Evolutionary conservation across 257 asterid species (phyloP).

Genomic region (Ehretia macrophylla): DNA sequence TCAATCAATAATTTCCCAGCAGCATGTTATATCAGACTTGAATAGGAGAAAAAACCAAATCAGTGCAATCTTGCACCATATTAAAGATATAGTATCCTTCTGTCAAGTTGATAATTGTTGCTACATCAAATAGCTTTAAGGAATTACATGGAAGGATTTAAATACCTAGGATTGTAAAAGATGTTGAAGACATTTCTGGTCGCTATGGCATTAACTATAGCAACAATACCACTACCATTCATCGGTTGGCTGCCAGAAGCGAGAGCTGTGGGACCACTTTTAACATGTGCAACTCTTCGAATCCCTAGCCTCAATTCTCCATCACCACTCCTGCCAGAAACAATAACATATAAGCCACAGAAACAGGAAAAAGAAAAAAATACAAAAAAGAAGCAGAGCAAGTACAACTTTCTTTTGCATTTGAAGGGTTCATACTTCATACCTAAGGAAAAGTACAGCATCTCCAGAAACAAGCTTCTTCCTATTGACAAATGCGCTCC

Average conservation of each 20-base stretch:
- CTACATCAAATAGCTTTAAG: not conserved
- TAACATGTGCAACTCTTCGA: conserved; percentile 85
- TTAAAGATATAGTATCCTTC: not conserved
- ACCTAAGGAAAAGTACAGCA: conserved; percentile 95
- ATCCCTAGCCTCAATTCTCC: conserved; percentile 96
- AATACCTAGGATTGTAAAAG: conserved; percentile 91
- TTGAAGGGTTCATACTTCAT: conserved; percentile 27
- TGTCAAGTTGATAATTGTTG: not conserved
- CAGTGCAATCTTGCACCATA: no score
- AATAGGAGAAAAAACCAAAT: no score
- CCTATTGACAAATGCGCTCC: conserved; percentile 97
- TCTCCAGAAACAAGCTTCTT: conserved; percentile 94
- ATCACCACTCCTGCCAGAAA: conserved; percentile 75
- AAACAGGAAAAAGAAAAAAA: conserved; percentile 1
- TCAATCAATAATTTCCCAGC: no score
- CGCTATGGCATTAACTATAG: conserved; percentile 62
- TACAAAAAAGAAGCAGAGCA: not conserved
- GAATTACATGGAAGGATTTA: not conserved
- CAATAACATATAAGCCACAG: not conserved
- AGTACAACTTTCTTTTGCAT: not conserved
- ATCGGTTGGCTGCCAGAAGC: conserved; percentile 42
- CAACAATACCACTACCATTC: conserved; percentile 52
- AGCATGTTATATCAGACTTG: no score
- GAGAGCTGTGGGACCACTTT: conserved; percentile 39
- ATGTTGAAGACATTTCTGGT: conserved; percentile 47